phyloP scores from a whole-genome alignment of 768 basidiomycete species.

The Royoungia palumana region DNA sequence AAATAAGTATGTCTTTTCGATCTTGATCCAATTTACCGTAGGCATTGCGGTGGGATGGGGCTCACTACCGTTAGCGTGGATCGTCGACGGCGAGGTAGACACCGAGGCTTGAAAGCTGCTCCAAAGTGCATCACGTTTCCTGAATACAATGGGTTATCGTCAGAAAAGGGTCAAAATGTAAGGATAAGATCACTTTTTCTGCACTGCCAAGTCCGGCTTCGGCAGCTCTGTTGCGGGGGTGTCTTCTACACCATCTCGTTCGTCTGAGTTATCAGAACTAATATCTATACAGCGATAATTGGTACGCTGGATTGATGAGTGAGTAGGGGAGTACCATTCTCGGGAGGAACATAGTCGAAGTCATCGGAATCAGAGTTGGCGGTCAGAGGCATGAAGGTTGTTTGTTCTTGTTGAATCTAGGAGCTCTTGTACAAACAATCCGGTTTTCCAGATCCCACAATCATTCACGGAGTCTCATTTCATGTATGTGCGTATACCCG shows the following conservation, averaged over 20 bases:
- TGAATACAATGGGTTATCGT: slow-evolving; percentile 20
- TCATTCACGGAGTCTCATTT: too few relatives aligned
- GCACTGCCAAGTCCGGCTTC: slow-evolving; percentile 37
- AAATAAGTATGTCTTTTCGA: slow-evolving; percentile 68
- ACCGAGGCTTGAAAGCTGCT: slow-evolving; percentile 63
- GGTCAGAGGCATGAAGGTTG: slow-evolving; percentile 18
- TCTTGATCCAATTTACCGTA: slow-evolving; percentile 50
- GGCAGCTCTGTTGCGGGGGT: slow-evolving; percentile 12
- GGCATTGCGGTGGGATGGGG: slow-evolving; percentile 3
- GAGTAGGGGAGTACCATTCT: slow-evolving; percentile 29
- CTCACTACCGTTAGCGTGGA: too few relatives aligned
- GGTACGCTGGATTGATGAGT: neutral
- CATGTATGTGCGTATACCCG: too few relatives aligned
- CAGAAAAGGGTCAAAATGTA: neutral
- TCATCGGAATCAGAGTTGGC: slow-evolving; percentile 56
- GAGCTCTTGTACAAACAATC: slow-evolving; percentile 20
- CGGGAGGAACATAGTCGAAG: slow-evolving; percentile 60
- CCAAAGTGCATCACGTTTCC: slow-evolving; percentile 66
- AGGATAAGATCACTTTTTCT: slow-evolving; percentile 39
- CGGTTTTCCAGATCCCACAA: too few relatives aligned
- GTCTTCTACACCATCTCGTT: slow-evolving; percentile 34
- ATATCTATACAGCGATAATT: slow-evolving; percentile 5
- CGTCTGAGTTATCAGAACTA: slow-evolving; percentile 41
- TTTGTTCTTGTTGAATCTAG: slow-evolving; percentile 29
- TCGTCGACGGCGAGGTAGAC: slow-evolving; percentile 24